Base-by-base conservation (phyloP, 2,329 filamentous ascomycete species). In the Ophiostoma sp. region DNA sequence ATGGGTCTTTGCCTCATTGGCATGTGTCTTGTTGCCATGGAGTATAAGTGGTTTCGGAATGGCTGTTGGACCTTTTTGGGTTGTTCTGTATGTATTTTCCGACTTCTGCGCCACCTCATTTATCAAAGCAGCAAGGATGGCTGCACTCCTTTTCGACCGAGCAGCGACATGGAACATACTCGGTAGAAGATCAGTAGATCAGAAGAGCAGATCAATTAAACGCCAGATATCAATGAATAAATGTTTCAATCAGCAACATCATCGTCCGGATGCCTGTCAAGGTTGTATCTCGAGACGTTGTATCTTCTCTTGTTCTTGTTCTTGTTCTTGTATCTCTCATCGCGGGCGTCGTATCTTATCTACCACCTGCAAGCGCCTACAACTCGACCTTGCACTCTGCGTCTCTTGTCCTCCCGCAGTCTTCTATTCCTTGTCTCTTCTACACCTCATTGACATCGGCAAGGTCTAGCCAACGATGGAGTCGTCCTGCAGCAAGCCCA, bases 31-130 rank as follows among this genome's bases (percentile, higher is more conserved):
- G 52, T 57, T 13, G 39, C 8, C 44, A 17, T 48, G 44, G 15
- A 48, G 52, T 57, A 31, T 27, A 57, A 57, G 52, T 27, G n/a
- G n/a, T 57, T 57, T 57, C 52, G 52, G 17, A 13, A 23, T 57
- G 52, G 52, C 23, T 57, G 52, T 57, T 57, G 52, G 52, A 27
- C 2, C 52, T 11, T 11, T 57, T 57, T 1, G 44, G 27, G 15
- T 48, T 17, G 17, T 20, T 8, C 20, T 48, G 4, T 48, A 17
- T 48, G 44, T 48, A 48, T 48, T 48, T 48, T 1, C 44, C 7
- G 20, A 20, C 33, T 36, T 65, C 62, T 65, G 33, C 62, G 62
- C 62, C 62, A 65, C 62, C 62, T 65, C 62, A 36, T 39, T 65
- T 65, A 62, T 62, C 27, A 33, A 35, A 31, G 27, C 13, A 17